Evolutionary conservation across 805 yeast genomes (phyloP), one percentile per base, ranked within the genome.

Genomic region (Ogataea kodamae): DNA sequence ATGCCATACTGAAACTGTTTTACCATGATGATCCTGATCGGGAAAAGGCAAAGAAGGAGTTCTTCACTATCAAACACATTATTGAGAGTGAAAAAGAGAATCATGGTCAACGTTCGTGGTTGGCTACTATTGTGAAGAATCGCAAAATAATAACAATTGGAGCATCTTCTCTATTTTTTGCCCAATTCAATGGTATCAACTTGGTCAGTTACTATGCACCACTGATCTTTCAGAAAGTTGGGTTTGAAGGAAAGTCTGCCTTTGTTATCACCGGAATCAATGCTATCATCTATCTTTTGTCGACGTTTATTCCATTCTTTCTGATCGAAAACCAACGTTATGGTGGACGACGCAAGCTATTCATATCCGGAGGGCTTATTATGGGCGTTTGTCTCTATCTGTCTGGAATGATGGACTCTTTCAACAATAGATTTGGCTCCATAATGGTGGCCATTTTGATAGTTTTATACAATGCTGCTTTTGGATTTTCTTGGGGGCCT

Each of bases 401-500:
- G 16, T 82, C 86, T 25, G 75, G 94, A 0, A 71, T 74, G 52
- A 74, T 76, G 26, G 64, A 76, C 59, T 72, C 68, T 46, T 48
- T 73, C 20, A 70, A 74, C 44, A 50, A 58, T 9, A 54, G 69
- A 5, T 50, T 63, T 39, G 85, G 95, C 2, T 84, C 95, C 9
- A 66, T 70, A 13, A 54, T 74, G 40, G 94, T 85, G 25, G 96
- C 85, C 3, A 55, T 73, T 5, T 71, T 83, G 43, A 94, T 87
- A 14, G 72, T 87, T 25, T 55, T 84, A 9, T 84, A 78, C 62
- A 86, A 86, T 50, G 87, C 92, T 3, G 76, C 79, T 0, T 87
- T 87, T 60, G 96, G 95, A 6, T 78, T 78, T 51, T 78, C 89
- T 25, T 88, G 92, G 89, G 96, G 96, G 8, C 95, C 95, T 5